Evolutionary conservation across 148 eudicot genomes (phyloP).

Genomic region (Simmondsia chinensis): DNA sequence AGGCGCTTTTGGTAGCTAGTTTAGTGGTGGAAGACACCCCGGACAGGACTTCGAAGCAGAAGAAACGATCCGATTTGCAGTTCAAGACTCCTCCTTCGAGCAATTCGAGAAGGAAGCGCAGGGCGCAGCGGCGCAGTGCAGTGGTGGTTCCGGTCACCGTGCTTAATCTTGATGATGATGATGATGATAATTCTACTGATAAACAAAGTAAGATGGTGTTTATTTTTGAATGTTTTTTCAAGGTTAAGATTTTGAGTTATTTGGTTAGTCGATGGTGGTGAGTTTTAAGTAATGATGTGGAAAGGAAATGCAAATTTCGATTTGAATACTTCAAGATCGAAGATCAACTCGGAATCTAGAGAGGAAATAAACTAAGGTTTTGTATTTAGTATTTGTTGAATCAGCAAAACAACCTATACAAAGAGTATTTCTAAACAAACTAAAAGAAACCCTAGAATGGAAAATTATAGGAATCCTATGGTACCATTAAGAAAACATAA

Average conservation of each 20-base stretch:
- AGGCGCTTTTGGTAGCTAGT: conserved; percentile 54
- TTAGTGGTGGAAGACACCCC: conserved; percentile 78
- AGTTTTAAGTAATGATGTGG: too few relatives aligned
- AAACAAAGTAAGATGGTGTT: conserved; percentile 8
- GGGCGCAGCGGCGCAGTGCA: conserved; percentile 41
- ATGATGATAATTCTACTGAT: conserved; percentile 5
- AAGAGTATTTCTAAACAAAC: too few relatives aligned
- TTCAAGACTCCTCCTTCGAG: conserved; percentile 54
- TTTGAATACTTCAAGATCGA: too few relatives aligned
- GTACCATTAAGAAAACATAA: too few relatives aligned
- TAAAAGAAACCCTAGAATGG: too few relatives aligned
- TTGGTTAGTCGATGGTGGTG: too few relatives aligned
- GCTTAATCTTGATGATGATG: conserved; percentile 63
- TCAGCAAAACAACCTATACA: too few relatives aligned
- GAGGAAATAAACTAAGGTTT: too few relatives aligned
- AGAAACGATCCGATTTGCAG: conserved; percentile 35
- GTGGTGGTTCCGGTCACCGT: conserved; percentile 30
- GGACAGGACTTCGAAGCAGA: conserved; percentile 36
- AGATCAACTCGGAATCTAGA: too few relatives aligned
- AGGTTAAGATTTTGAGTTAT: background rate
- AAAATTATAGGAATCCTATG: too few relatives aligned
- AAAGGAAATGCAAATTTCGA: background rate
- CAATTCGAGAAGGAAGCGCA: conserved; percentile 64
- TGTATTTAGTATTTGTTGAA: too few relatives aligned
- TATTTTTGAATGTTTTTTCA: background rate